Evolutionary conservation across 331 rosid species (phyloP).

Genomic region (Pyracantha coccinea): DNA sequence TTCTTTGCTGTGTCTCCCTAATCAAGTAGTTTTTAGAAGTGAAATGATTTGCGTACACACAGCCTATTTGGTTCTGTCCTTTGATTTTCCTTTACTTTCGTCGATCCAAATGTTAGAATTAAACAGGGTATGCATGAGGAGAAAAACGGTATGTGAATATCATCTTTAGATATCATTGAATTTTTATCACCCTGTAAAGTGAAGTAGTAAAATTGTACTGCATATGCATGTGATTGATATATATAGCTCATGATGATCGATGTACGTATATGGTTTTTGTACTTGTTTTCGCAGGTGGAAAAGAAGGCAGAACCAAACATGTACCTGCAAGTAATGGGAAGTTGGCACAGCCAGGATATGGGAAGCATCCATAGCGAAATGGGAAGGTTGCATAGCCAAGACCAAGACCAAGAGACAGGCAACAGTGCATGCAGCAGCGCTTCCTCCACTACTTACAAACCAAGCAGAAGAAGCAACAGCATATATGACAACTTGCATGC

Average conservation of each 20-base stretch:
- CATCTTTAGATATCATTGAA: too few species aligned
- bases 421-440: slow-evolving; percentile 29
- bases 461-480: not conserved
- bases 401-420: slow-evolving; percentile 1
- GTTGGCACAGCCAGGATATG: slow-evolving; percentile 17
- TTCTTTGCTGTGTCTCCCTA: too few species aligned
- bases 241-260: not conserved
- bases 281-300: slow-evolving; percentile 17
- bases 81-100: too few species aligned
- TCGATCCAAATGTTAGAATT: too few species aligned
- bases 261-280: not conserved
- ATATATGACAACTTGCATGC: slow-evolving; percentile 17
- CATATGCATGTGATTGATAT: too few species aligned
- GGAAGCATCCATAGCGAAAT: slow-evolving; percentile 24
- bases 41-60: too few species aligned
- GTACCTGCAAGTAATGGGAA: slow-evolving; percentile 21
- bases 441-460: slow-evolving; percentile 25
- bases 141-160: too few species aligned
- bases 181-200: too few species aligned
- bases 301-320: slow-evolving; percentile 15
- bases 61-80: too few species aligned
- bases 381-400: slow-evolving; percentile 23
- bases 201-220: too few species aligned
- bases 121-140: too few species aligned
- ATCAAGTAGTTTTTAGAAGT: too few species aligned